phyloP scores from a whole-genome alignment of 148 eudicot genomes.

The Dianthus caryophyllus region DNA sequence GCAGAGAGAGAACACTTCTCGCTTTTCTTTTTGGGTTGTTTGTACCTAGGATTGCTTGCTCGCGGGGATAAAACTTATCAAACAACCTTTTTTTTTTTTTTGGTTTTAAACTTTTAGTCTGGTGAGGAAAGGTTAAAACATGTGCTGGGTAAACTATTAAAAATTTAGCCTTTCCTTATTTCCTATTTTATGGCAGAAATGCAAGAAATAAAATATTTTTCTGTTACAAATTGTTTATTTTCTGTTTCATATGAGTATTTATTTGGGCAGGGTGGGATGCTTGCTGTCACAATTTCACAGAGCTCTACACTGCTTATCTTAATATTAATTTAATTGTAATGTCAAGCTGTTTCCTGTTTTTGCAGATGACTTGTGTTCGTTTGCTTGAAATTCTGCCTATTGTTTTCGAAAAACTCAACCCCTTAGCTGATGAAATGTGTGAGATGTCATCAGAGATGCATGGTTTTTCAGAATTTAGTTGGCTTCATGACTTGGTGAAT shows the following conservation, averaged over 20 bases:
- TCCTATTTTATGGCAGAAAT: too few species aligned
- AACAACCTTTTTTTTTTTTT: neutral
- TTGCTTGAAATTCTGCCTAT: conserved; percentile 76
- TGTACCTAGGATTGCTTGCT: neutral
- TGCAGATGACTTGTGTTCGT: conserved; percentile 95
- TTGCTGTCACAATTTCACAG: neutral
- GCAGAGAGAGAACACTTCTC: neutral
- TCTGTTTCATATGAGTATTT: too few species aligned
- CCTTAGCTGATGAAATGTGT: conserved; percentile 26
- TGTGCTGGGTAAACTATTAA: too few species aligned
- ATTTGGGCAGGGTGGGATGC: neutral
- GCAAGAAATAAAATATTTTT: too few species aligned
- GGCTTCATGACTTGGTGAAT: conserved; percentile 81
- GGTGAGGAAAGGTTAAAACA: neutral
- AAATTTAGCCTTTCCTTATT: neutral
- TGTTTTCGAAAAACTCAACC: conserved; percentile 43
- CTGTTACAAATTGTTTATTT: too few species aligned
- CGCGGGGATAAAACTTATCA: neutral
- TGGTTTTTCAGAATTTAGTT: conserved; percentile 34
- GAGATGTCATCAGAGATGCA: conserved; percentile 27
- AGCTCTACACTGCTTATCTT: neutral
- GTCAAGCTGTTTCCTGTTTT: conserved; percentile 18
- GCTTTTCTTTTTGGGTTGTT: neutral
- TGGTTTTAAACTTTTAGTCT: neutral
- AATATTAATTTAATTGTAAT: conserved; percentile 4